Base-by-base conservation (phyloP, 73 alveolate genomes). In the Diophrys sp. region DNA sequence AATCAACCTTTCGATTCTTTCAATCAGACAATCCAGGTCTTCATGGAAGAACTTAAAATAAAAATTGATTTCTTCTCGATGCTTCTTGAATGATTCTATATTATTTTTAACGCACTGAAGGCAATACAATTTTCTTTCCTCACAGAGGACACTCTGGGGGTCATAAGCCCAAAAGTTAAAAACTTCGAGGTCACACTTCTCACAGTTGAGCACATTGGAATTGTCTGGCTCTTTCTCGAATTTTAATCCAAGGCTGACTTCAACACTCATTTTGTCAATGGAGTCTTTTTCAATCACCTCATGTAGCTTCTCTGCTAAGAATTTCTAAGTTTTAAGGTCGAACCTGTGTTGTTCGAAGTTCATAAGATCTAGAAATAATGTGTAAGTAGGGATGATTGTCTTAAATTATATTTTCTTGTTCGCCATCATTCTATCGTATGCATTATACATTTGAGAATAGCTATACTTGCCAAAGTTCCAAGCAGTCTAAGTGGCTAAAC, bases 401-500 rank as follows among this genome's bases (percentile, higher is more conserved):
- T 5, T 5, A 18, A 44, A 88, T 33, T 76, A 31, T 0, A 90
- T 87, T 70, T 87, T 78, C 54, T 53, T 31, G 79, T 90, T 90
- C 28, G 73, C 54, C 28, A 30, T 25, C 70, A 76, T 73, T 82
- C 96, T 90, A 26, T 77, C 87, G 74, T 77, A 79, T 55, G 89
- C 75, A 1, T 71, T 82, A 32, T 33, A 32, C 18, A 90, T 34
- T 29, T 90, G 69, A 67, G 75, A 57, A 55, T 44, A 54, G 23
- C 70, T 80, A 56, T 67, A 71, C 30, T 81, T 73, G 2, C 91
- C 90, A 29, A 87, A 83, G 78, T 90, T 90, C 93, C 96, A 90
- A 23, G 96, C 96, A 0, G 91, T 83, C 30, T 90, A 78, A n/a
- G 83, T 67, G 27, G 95, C 89, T 28, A 68, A 68, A 23, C 95